Evolutionary conservation across 2,329 filamentous ascomycete genomes (phyloP).

Genomic region (Trichophyton rubrum): DNA sequence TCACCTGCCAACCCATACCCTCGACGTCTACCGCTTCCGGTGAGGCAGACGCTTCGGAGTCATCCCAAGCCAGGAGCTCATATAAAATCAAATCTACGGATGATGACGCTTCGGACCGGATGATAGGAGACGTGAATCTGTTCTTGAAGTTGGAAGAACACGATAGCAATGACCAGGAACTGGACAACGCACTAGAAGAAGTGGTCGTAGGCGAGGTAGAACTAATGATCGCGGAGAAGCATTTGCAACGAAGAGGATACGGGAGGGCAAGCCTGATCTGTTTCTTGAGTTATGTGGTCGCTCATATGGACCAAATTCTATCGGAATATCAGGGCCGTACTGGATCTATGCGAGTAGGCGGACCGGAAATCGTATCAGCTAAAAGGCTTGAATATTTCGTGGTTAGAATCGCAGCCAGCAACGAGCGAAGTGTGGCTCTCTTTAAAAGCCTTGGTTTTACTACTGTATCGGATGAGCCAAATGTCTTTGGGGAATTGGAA

Average conservation of each 20-base stretch:
- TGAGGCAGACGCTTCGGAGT: slow-evolving; percentile 22
- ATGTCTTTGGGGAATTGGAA: slow-evolving; percentile 59
- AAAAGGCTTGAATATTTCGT: slow-evolving; percentile 35
- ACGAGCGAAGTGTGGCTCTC: slow-evolving; percentile 44
- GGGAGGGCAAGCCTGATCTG: slow-evolving; percentile 53
- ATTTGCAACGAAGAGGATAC: slow-evolving; percentile 48
- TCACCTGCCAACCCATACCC: slow-evolving; percentile 50
- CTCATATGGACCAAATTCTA: slow-evolving; percentile 44
- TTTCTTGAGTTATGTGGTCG: slow-evolving; percentile 57
- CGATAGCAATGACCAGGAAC: slow-evolving; percentile 24
- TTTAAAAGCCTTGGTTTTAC: slow-evolving; percentile 50
- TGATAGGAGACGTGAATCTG: slow-evolving; percentile 68
- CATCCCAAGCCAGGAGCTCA: slow-evolving; percentile 14
- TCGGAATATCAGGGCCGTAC: slow-evolving; percentile 37
- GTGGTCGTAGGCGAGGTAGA: slow-evolving; percentile 59
- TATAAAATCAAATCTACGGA: slow-evolving; percentile 16
- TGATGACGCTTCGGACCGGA: slow-evolving; percentile 42
- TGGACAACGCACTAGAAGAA: slow-evolving; percentile 16
- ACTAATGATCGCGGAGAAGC: slow-evolving; percentile 63
- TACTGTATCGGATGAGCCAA: slow-evolving; percentile 38
- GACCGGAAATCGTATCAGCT: slow-evolving; percentile 10
- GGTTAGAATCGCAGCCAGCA: slow-evolving; percentile 50
- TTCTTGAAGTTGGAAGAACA: slow-evolving; percentile 56
- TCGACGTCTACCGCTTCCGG: slow-evolving; percentile 4
- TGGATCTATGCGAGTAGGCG: slow-evolving; percentile 10